Evolutionary conservation across 257 asterid genomes (phyloP).

Genomic region (Verbena officinalis): DNA sequence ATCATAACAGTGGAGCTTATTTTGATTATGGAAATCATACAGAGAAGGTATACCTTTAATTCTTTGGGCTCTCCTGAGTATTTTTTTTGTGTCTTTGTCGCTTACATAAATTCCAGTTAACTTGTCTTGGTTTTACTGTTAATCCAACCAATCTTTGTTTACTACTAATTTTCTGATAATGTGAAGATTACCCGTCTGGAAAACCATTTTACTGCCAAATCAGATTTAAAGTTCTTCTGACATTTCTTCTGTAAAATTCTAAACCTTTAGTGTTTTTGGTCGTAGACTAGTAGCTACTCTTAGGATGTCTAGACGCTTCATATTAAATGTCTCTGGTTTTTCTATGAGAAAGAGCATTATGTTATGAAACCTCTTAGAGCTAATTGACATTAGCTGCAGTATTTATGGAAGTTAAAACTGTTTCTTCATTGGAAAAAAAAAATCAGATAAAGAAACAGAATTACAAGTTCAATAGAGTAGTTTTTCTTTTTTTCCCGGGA

Average conservation of each 20-base stretch:
- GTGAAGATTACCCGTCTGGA: background rate
- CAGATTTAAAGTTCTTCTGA: background rate
- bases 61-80: conserved; percentile 15
- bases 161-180: no score
- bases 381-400: conserved; percentile 7
- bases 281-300: background rate
- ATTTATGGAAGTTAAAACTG: background rate
- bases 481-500: no score
- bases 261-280: background rate
- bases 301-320: background rate
- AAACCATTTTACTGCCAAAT: conserved; percentile 1
- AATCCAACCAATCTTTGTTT: no score
- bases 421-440: conserved; percentile 3
- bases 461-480: background rate
- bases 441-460: background rate
- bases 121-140: conserved; percentile 12
- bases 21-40: conserved; percentile 96
- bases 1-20: conserved; percentile 68
- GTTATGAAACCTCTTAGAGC: no score
- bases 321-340: background rate
- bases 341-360: background rate
- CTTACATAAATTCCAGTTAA: conserved; percentile 24
- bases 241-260: background rate
- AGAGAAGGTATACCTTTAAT: conserved; percentile 64
- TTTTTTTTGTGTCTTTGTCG: background rate